Conservation (phyloP, 202 grass and related monocot species). For the Panicum virgatum region DNA sequence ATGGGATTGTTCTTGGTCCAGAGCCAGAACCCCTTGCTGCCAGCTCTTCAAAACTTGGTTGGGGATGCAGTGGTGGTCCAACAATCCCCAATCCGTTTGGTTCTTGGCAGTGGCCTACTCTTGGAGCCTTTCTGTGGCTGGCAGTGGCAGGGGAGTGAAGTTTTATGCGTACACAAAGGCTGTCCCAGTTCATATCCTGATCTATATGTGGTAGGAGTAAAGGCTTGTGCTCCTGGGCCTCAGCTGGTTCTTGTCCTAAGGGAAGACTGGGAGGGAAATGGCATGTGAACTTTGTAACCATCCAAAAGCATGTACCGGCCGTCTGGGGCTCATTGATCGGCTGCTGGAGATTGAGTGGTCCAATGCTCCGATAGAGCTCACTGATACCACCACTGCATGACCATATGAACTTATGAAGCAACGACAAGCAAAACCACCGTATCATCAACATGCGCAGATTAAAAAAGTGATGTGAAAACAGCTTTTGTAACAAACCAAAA, state of each 20-base stretch:
- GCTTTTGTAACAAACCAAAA: not conserved
- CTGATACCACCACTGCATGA: not conserved
- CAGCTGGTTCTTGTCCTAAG: slow-evolving; percentile 41
- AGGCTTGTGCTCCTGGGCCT: slow-evolving; percentile 43
- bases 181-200: slow-evolving; percentile 15
- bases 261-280: slow-evolving; percentile 30
- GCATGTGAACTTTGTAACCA: slow-evolving; percentile 61
- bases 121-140: slow-evolving; percentile 38
- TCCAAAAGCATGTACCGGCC: slow-evolving; percentile 40
- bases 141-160: not conserved
- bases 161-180: slow-evolving; percentile 1
- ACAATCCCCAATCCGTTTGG: not conserved
- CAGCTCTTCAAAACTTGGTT: slow-evolving; percentile 26
- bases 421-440: not conserved
- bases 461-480: not conserved
- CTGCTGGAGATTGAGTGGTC: slow-evolving; percentile 43
- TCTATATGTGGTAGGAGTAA: slow-evolving; percentile 48
- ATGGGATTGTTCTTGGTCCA: slow-evolving; percentile 55
- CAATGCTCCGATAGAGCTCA: not conserved
- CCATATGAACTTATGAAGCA: not conserved
- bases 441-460: not conserved
- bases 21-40: slow-evolving; percentile 28
- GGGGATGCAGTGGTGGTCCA: slow-evolving; percentile 42
- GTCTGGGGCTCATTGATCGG: not conserved
- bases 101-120: slow-evolving; percentile 36